These are phyloP conservation scores for Annulohypoxylon stygium DNA, from an alignment of 495 filamentous ascomycete genomes.

Conservation along the genomic window DNA sequence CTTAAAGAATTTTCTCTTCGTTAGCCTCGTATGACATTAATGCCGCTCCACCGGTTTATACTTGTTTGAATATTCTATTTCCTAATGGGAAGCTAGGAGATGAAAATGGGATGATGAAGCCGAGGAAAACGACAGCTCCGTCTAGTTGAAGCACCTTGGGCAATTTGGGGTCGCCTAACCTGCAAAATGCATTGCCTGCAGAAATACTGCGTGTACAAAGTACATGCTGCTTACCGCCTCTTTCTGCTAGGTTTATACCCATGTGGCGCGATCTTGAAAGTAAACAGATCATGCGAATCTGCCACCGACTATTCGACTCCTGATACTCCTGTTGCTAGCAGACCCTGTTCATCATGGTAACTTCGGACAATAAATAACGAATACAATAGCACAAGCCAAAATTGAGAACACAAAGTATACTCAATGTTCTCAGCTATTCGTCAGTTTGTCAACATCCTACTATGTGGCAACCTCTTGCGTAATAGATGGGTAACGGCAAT, in stretches of 20 bases:
- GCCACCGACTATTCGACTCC: conserved; percentile 25
- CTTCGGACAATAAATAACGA: conserved; percentile 28
- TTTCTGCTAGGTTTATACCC: conserved; percentile 35
- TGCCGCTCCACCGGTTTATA: conserved; percentile 20
- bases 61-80: conserved; percentile 4
- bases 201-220: conserved; percentile 18
- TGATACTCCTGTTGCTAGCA: neutral
- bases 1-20: conserved; percentile 27
- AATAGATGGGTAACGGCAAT: conserved; percentile 37
- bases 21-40: conserved; percentile 27
- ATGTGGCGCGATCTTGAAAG: conserved; percentile 40
- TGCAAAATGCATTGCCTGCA: conserved; percentile 52
- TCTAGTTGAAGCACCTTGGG: neutral
- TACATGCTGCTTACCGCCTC: conserved; percentile 50
- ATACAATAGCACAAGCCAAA: neutral
- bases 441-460: neutral
- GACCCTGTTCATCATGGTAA: conserved; percentile 14
- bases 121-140: neutral
- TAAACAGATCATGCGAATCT: conserved; percentile 44
- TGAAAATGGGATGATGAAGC: neutral
- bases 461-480: conserved; percentile 41
- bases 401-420: neutral
- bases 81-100: conserved; percentile 14
- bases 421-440: conserved; percentile 6
- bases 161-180: conserved; percentile 40